Base-by-base conservation (phyloP, 495 filamentous ascomycete genomes). In the Neurospora discreta region DNA sequence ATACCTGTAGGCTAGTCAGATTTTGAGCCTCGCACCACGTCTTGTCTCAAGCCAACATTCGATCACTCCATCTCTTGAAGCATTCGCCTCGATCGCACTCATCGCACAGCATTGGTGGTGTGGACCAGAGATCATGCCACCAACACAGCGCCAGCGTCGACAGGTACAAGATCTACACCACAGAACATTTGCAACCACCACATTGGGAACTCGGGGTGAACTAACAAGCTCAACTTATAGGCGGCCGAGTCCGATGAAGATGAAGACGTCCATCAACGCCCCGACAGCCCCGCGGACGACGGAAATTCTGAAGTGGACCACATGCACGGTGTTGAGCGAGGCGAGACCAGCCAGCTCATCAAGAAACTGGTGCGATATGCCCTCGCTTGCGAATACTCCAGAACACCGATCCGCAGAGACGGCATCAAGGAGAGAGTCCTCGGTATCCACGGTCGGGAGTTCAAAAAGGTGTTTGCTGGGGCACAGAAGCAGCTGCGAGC, bases 291-390 rank as follows among this genome's bases (percentile, higher is more conserved):
- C 18, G 73, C 69, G 18, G 44, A 77, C 33, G 73, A 36, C 9
- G 82, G 74, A 58, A 79, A 73, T 20, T 82, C 82, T 36, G 79
- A 80, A 11, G 83, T 82, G 68, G 76, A 81, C 58, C 76, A 76
- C 3, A 84, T 84, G 77, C 81, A 76, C 39, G 80, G 70, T 20
- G 71, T 71, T 16, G 81, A 79, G 38, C 72, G 80, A 9, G 78
- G 79, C 77, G 83, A 69, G 75, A 80, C 75, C 75, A 82, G 69
- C 69, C 89, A 91, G 73, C 84, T 95, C 75, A 89, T 93, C 39
- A 98, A 97, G 81, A 97, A 94, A 74, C 82, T 99, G 67, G 90
- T 98, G 23, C 90, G 95, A n/a, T 88, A 97, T 58, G 95, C 93
- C 3, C 79, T 98, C 7, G 88, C 94, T 3, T 93, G 92, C 82